A percentile compares a stretch with the other conserved stretches of the same genome.
Evolutionary conservation across 352 stramenopile species (phyloP).

Genomic region (Globisporangium emineosum): DNA sequence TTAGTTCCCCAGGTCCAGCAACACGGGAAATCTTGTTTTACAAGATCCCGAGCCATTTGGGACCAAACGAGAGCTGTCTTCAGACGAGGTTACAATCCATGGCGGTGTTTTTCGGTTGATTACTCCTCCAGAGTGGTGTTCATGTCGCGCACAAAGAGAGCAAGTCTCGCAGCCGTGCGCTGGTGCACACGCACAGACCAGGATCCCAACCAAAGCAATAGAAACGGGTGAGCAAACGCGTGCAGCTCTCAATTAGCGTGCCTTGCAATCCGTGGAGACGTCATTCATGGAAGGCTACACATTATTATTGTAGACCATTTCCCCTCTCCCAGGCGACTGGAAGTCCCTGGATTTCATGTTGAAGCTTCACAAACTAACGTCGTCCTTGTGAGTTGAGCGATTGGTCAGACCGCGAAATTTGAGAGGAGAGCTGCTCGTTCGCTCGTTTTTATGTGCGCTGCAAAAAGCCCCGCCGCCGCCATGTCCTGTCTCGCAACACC

Average conservation of each 20-base stretch:
- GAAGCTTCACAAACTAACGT: background rate
- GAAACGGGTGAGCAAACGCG: no score
- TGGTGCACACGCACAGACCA: no score
- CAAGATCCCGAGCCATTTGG: background rate
- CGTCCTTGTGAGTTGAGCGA: no score
- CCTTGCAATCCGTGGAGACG: background rate
- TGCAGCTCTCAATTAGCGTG: no score
- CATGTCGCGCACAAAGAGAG: background rate
- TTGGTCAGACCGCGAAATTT: no score
- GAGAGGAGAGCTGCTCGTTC: background rate
- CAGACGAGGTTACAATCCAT: background rate
- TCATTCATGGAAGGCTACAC: no score
- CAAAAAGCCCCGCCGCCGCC: background rate
- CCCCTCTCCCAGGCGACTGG: background rate
- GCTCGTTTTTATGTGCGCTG: background rate
- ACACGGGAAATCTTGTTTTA: background rate
- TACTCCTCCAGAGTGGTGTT: background rate
- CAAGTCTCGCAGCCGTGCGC: no score
- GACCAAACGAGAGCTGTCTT: background rate
- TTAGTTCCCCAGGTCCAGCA: no score
- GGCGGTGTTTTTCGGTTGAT: background rate
- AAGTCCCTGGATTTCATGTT: background rate
- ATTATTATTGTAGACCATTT: background rate
- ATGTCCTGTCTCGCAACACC: background rate
- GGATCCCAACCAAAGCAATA: no score